Base-by-base conservation (phyloP, 2,329 filamentous ascomycete species). In the Xylaria sp. region DNA sequence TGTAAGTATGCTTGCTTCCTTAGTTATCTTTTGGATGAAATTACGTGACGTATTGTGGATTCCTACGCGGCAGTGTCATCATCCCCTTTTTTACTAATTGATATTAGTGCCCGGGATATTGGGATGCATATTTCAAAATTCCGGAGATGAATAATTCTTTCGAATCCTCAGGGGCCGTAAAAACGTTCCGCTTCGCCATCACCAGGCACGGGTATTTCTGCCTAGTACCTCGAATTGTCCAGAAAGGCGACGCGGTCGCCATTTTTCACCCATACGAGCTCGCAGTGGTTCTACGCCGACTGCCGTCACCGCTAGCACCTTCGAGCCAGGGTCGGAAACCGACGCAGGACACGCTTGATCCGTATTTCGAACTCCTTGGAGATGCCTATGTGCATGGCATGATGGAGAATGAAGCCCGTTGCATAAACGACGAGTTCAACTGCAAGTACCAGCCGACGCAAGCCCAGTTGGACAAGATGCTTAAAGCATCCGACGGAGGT, bases 381-480 rank as follows among this genome's bases (percentile, higher is more conserved):
- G 73, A 75, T 20, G 67, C 70, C 0, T 75, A 74, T 34, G 65
- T 73, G 13, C 72, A 74, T 41, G 73, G 73, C 12, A 73, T 74
- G 70, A 75, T 70, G 72, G 56, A 60, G 32, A 74, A 74, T 25
- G 72, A 75, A 34, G 72, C 72, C 13, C 68, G 70, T 1, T 73
- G 72, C 48, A 74, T 75, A 34, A 74, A 25, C 9, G 72, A 72
- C 15, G 72, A 73, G 48, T 74, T 74, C 53, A 53, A 66, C 10
- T 74, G 70, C 53, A 69, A 61, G 50, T 58, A 68, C 25, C 60
- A 72, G 32, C 68, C 72, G 12, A 74, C 70, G 12, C 55, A 62
- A 15, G 32, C 66, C 18, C 70, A 71, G 60, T 55, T 60, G 46
- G 52, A 65, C 3, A 71, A 65, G 62, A 61, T 66, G 20, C 55